Base-by-base conservation (phyloP, 2,329 filamentous ascomycete species). In the Celoporthe dispersa region DNA sequence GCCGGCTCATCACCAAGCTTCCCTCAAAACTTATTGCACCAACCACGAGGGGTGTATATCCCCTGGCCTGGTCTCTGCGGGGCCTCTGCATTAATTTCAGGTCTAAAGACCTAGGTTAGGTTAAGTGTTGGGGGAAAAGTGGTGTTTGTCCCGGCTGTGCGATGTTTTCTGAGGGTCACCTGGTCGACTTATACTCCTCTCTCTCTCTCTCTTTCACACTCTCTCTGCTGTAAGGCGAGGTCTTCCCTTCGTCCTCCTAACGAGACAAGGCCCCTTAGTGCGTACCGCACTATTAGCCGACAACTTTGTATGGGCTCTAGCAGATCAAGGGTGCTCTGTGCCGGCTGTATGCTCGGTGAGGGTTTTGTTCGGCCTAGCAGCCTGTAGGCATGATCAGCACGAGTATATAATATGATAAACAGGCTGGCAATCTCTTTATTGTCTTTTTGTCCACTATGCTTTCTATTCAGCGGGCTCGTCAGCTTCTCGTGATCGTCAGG, bases 231-330 rank as follows among this genome's bases (percentile, higher is more conserved):
- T 37, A 19, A 60, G 57, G 31, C 31, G 12, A 57, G 53, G 14
- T 16, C 25, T 19, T 39, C 37, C 25, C 53, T 31, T 57, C 12
- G 12, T 31, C 53, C 53, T 31, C 25, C 11, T 33, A 28, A 31
- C 4, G n/a, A 57, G 9, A 31, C 16, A 25, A 57, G 25, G 37
- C 16, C n/a, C 53, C 16, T 28, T n/a, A n/a, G 53, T 57, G 53
- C 28, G 28, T 22, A 8, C 31, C 57, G 31, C 22, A 33, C n/a
- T 60, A 60, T 60, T 60, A 60, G 57, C 57, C 57, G 57, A 60
- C 16, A 60, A 35, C 31, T 60, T 37, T 11, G 31, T 60, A 37
- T 1, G 7, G 33, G 16, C 57, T 60, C 19, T 59, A 60, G 57
- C 33, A 60, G 16, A 22, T 12, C 57, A 9, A 37, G 31, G 7